These are phyloP conservation scores for Solanum aculeatissimum DNA, from an alignment of 305 asterid species.

Conservation along the genomic window DNA sequence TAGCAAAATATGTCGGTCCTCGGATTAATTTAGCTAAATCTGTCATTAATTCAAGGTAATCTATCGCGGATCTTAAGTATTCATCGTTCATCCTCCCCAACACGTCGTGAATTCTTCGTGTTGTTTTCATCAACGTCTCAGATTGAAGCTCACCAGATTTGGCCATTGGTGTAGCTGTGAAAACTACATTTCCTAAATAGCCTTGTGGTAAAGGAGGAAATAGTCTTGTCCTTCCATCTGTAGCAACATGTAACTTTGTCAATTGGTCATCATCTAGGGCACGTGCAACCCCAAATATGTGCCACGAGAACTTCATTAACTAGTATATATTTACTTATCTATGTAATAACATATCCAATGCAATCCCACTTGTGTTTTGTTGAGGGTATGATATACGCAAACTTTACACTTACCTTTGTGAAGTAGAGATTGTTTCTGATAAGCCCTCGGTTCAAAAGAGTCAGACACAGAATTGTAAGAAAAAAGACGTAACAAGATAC, in stretches of 20 bases:
- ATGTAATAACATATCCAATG: not conserved
- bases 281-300: constrained; percentile 64
- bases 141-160: constrained; percentile 6
- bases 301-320: no score
- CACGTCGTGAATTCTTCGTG: constrained; percentile 7
- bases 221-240: constrained; percentile 18
- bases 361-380: not conserved
- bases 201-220: constrained; percentile 19
- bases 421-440: not conserved
- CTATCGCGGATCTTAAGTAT: constrained; percentile 20
- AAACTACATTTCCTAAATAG: constrained; percentile 20
- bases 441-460: not conserved
- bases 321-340: no score
- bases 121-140: constrained; percentile 1
- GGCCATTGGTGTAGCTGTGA: constrained; percentile 20
- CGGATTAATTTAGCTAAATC: constrained; percentile 11
- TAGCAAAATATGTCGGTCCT: constrained; percentile 12
- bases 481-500: not conserved
- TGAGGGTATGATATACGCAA: not conserved
- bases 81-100: constrained; percentile 11
- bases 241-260: constrained; percentile 15
- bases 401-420: not conserved
- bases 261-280: constrained; percentile 18
- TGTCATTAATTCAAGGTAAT: constrained; percentile 12
- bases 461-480: not conserved